Evolutionary conservation across 108 stramenopile species (phyloP), one percentile per base, ranked within the genome.

Genomic region (Skeletonema potamos): DNA sequence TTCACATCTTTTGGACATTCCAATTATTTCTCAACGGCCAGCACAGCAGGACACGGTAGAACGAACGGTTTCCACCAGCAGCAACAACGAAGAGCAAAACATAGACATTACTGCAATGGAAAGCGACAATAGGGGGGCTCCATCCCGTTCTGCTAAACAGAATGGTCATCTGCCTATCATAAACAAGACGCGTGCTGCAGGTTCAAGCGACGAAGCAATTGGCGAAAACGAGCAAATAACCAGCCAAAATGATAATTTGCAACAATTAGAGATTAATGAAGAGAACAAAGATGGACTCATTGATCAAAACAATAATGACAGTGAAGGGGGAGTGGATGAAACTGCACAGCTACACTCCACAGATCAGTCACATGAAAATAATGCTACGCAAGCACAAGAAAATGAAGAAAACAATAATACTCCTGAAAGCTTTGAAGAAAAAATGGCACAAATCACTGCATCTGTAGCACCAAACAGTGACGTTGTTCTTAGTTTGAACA

Each of bases 401-500:
- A 51, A 51, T 20, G 48, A 51, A 22, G 48, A 24, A 51, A 22
- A 51, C 22, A 51, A 51, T 22, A 51, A 15, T 9, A 24, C 6
- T 51, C 1, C 22, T n/a, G 48, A 51, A 18, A 51, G 48, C 22
- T 51, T 51, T 24, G 48, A 51, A 24, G 7, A 18, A 51, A 24
- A 51, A 22, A 22, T 51, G 22, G 22, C 48, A 10, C 22, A 51
- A 51, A 22, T 51, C 8, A 22, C 22, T 24, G 48, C 48, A 51
- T 51, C 48, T 22, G 5, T 51, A 51, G 15, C 34, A 28, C 55
- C 56, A 24, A 26, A 34, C 8, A 46, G 28, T 41, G 22, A 32
- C 12, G 28, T 68, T n/a, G 39, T 68, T 68, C 66, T 68, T 30
- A 68, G 66, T 56, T 27, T 68, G 0, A 55, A 48, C 22, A 29